Conservation (phyloP, 73 alveolate genomes). For the Stentor roeselii region DNA sequence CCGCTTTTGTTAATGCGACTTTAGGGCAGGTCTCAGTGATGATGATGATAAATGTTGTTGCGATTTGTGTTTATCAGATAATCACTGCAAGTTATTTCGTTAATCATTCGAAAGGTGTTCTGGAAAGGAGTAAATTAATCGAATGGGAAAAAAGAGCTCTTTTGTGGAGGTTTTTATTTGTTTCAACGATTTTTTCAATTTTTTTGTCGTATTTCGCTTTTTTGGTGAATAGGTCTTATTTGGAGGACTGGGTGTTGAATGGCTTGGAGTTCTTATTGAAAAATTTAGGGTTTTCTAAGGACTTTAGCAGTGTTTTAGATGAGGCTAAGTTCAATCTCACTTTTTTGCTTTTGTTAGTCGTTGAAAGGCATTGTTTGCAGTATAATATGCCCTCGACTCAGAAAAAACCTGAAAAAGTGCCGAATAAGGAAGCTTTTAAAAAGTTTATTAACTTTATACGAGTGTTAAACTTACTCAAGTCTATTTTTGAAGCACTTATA, state of each 20-base stretch:
- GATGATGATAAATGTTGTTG: not conserved
- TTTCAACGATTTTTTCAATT: not conserved
- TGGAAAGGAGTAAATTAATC: no score
- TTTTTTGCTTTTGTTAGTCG: not conserved
- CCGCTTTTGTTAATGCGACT: not conserved
- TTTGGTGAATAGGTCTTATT: not conserved
- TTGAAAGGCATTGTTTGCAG: slow-evolving; percentile 16
- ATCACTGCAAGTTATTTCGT: not conserved
- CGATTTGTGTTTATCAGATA: not conserved
- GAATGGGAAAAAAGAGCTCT: not conserved
- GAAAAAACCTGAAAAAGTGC: not conserved
- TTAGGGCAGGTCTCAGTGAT: not conserved
- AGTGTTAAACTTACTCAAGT: not conserved
- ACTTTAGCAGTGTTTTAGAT: no score
- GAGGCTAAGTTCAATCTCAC: no score
- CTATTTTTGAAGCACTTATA: not conserved
- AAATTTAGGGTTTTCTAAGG: no score
- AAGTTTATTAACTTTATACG: not conserved
- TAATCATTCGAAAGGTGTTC: no score
- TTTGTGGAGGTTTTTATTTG: not conserved
- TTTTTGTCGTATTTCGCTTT: not conserved
- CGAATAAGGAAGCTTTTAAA: not conserved
- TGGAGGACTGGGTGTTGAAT: no score
- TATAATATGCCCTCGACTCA: not conserved
- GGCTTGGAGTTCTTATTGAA: no score